A percentile compares a stretch with the other conserved stretches of the same genome.
These are phyloP conservation scores for Ascoidea asiatica DNA, from an alignment of 805 yeast species.

Conservation along the genomic window DNA sequence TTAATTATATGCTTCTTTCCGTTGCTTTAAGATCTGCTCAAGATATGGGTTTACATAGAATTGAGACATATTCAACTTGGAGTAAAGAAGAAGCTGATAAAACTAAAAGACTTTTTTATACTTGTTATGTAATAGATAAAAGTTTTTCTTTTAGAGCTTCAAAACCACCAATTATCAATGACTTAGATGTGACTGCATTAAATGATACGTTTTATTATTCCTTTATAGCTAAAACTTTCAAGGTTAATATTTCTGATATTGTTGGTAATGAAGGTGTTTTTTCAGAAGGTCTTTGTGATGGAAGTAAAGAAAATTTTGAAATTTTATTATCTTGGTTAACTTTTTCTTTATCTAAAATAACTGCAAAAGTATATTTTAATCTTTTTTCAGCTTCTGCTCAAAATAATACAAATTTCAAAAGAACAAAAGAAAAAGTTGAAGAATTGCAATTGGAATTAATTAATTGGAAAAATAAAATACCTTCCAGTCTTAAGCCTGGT, in stretches of 20 bases:
- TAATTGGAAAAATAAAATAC: background rate
- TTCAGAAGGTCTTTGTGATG: background rate
- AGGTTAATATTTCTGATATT: too few relatives aligned
- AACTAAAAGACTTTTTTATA: constrained; percentile 34
- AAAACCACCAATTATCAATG: constrained; percentile 31
- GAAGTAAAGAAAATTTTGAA: background rate
- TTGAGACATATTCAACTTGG: constrained; percentile 27
- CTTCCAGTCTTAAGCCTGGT: background rate
- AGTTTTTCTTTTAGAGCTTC: constrained; percentile 32
- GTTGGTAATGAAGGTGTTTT: background rate
- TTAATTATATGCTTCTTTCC: constrained; percentile 26
- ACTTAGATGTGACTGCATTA: constrained; percentile 22
- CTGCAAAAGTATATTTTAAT: background rate
- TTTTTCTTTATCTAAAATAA: background rate
- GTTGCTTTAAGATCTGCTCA: constrained; percentile 40
- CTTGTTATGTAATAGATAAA: constrained; percentile 32
- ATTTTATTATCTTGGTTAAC: too few relatives aligned
- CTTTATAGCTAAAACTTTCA: background rate
- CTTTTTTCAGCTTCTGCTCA: background rate
- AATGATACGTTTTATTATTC: background rate
- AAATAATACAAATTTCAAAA: too few relatives aligned
- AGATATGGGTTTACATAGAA: constrained; percentile 43
- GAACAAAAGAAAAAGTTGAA: background rate
- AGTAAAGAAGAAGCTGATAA: constrained; percentile 21
- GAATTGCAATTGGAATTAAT: background rate